phyloP scores from a whole-genome alignment of 495 filamentous ascomycete genomes.

The Penicillium roqueforti region DNA sequence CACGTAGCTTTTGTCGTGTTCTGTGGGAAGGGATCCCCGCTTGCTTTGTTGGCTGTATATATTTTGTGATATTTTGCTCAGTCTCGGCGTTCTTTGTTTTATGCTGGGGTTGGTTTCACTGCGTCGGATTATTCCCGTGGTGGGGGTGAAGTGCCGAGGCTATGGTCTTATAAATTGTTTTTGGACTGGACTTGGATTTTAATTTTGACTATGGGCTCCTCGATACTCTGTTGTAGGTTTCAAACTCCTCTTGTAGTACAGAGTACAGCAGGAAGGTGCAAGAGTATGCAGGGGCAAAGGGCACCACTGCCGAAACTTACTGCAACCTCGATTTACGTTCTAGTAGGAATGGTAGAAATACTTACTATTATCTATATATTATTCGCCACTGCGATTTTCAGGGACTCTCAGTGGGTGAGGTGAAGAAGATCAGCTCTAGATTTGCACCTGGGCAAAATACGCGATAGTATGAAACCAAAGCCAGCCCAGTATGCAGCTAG shows the following conservation, averaged over 20 bases:
- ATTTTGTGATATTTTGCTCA: background rate
- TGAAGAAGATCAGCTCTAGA: conserved; percentile 2
- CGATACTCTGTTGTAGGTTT: background rate
- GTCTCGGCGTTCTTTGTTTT: background rate
- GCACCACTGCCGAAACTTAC: background rate
- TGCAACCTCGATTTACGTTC: background rate
- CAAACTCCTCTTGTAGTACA: background rate
- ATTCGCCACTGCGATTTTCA: background rate
- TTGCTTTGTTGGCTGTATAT: background rate
- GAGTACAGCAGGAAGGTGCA: conserved; percentile 3
- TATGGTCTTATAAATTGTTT: background rate
- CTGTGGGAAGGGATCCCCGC: background rate
- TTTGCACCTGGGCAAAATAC: background rate
- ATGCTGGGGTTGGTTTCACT: background rate
- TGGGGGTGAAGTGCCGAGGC: background rate
- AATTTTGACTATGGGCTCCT: background rate
- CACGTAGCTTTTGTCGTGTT: background rate
- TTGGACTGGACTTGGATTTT: background rate
- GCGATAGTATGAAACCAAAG: conserved; percentile 4
- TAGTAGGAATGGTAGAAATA: background rate
- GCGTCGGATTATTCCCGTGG: background rate
- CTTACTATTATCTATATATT: background rate
- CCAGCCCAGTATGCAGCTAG: conserved; percentile 6
- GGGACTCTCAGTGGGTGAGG: background rate
- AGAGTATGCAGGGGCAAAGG: conserved; percentile 1